Evolutionary conservation across 768 basidiomycete genomes (phyloP).

Genomic region (Xerocomellus intermedius): DNA sequence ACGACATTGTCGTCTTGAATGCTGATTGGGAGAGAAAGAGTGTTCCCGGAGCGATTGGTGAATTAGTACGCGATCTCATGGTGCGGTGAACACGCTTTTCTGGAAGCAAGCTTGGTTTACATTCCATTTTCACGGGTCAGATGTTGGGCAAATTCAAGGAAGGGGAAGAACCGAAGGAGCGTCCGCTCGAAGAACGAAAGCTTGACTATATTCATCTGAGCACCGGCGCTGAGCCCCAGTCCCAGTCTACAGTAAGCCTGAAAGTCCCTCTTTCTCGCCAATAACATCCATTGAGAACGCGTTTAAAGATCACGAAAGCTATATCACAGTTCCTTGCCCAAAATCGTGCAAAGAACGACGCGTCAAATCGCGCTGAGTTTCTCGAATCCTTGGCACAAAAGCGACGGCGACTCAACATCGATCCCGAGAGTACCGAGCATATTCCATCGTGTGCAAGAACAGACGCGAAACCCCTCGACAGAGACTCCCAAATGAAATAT

Average conservation of each 20-base stretch:
- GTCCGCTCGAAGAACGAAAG: constrained; percentile 64
- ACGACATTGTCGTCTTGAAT: constrained; percentile 73
- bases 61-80: constrained; percentile 49
- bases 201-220: constrained; percentile 55
- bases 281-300: constrained; percentile 6
- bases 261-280: neutral
- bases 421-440: constrained; percentile 32
- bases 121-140: constrained; percentile 13
- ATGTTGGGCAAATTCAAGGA: constrained; percentile 31
- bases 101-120: neutral
- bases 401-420: constrained; percentile 41
- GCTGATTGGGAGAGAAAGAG: constrained; percentile 57
- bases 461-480: constrained; percentile 67
- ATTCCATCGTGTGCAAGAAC: constrained; percentile 67
- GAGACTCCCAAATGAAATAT: constrained; percentile 81
- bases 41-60: constrained; percentile 55
- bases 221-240: constrained; percentile 45
- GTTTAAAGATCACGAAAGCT: constrained; percentile 58
- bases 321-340: constrained; percentile 71
- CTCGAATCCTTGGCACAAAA: constrained; percentile 58
- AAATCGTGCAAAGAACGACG: constrained; percentile 70
- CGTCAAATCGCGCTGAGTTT: constrained; percentile 77
- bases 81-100: constrained; percentile 35
- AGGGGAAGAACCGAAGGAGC: constrained; percentile 26
- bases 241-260: constrained; percentile 58